Base-by-base conservation (phyloP, 257 asterid genomes). In the Ajuga chamaepitys region DNA sequence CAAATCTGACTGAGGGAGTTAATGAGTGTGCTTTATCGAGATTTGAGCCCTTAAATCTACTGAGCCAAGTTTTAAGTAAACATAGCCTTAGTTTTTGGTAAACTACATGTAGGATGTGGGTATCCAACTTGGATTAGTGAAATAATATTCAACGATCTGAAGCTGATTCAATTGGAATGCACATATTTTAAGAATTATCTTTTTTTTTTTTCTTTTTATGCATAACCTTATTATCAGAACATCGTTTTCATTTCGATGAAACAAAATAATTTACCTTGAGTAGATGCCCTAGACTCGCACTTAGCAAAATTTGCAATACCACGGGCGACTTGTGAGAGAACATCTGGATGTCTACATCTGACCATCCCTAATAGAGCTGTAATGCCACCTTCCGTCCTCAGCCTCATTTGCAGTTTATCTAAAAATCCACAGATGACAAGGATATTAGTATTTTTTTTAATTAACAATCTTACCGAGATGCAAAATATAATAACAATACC, bases 321-420 rank as follows among this genome's bases (percentile, higher is more conserved):
- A 52, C 99, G 96, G 63, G 99, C 98, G 58, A 94, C 89, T 86
- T 94, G 99, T 46, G 97, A 85, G 66, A 94, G 82, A 75, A 91
- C 97, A 48, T 94, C 99, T 4, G 94, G 96, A 82, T 94, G 99
- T 58, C 98, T 79, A 74, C 95, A 82, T 76, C 91, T 85, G 76
- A 94, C 99, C 99, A 94, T 94, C 55, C 95, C 99, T 75, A 94
- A 78, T 12, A 94, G 78, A 64, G 99, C 99, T 80, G 84, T 94
- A 75, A 94, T 82, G 70, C 99, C 98, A 54, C 99, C 98, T 85
- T 94, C 99, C 55, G 98, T 83, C 71, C 95, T 85, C 75, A 94
- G 82, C 79, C 97, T 83, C 30, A 77, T 80, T 78, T 94, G 99
- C 75, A 94, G 81, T 79, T 94, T 94, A 84, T 94, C 99, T 94